A percentile compares a stretch with the other conserved stretches of the same genome.
Evolutionary conservation across 2,329 filamentous ascomycete species (phyloP).

Genomic region (Cercospora zeae-maydis): DNA sequence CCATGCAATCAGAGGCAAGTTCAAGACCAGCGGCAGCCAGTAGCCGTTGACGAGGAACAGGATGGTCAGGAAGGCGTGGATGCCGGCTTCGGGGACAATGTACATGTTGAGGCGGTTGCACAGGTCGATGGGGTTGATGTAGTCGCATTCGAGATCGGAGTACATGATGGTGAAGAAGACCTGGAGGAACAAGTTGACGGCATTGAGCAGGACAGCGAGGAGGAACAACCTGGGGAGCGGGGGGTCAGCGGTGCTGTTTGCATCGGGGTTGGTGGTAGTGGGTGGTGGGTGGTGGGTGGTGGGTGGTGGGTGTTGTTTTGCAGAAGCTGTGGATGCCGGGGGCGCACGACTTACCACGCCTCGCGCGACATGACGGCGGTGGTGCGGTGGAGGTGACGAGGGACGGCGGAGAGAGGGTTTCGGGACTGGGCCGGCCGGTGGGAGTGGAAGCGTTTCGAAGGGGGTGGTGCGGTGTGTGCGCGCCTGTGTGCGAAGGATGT

Average conservation of each 20-base stretch:
- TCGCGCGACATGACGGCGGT: constrained; percentile 38
- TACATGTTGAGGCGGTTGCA: constrained; percentile 99
- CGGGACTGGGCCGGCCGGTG: background rate
- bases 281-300: background rate
- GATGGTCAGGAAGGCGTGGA: constrained; percentile 93
- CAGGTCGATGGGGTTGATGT: constrained; percentile 99
- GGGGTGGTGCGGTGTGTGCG: constrained; percentile 1
- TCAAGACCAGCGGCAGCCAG: constrained; percentile 89
- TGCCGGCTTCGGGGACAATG: constrained; percentile 96
- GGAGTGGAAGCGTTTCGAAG: constrained; percentile 8
- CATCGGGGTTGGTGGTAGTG: constrained; percentile 1
- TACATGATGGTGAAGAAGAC: constrained; percentile 99
- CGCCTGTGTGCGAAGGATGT: background rate
- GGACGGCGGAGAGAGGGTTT: background rate
- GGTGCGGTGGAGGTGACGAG: background rate
- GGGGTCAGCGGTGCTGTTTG: constrained; percentile 9
- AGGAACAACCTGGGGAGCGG: constrained; percentile 70
- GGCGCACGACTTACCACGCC: constrained; percentile 34
- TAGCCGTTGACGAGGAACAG: constrained; percentile 98
- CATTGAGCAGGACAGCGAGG: constrained; percentile 96
- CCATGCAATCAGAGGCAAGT: constrained; percentile 86
- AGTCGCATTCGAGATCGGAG: constrained; percentile 99
- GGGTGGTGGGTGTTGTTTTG: background rate
- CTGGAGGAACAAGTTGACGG: constrained; percentile 98
- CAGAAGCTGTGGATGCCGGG: background rate